These are phyloP conservation scores for Quercus wislizeni DNA, from an alignment of 306 rosid genomes.

Conservation along the genomic window DNA sequence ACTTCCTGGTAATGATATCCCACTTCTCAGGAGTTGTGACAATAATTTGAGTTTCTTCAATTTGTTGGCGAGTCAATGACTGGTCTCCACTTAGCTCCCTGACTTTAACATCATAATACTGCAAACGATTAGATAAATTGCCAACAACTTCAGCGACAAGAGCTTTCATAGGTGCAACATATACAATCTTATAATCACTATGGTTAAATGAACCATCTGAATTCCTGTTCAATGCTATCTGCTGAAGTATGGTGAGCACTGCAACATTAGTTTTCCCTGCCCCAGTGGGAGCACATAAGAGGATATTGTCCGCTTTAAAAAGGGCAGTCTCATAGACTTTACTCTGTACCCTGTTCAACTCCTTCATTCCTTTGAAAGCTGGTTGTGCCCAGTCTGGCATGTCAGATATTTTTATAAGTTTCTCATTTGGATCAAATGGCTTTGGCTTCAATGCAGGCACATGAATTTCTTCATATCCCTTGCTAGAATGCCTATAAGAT, in stretches of 20 bases:
- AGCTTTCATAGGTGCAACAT: slow-evolving; percentile 99
- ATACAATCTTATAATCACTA: slow-evolving; percentile 77
- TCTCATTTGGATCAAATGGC: slow-evolving; percentile 69
- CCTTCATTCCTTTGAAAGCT: slow-evolving; percentile 88
- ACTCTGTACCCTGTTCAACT: slow-evolving; percentile 93
- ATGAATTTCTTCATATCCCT: slow-evolving; percentile 89
- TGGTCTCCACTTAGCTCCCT: slow-evolving; percentile 97
- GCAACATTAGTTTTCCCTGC: slow-evolving; percentile 99
- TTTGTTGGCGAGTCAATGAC: slow-evolving; percentile 82
- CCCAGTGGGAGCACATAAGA: slow-evolving; percentile 96
- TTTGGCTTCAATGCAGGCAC: slow-evolving; percentile 82
- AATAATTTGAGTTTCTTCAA: slow-evolving; percentile 94
- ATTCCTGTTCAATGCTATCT: slow-evolving; percentile 72
- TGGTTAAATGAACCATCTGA: slow-evolving; percentile 81
- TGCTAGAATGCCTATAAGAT: slow-evolving; percentile 64
- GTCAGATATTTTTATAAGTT: slow-evolving; percentile 60
- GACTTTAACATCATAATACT: slow-evolving; percentile 79
- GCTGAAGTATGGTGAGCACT: slow-evolving; percentile 90
- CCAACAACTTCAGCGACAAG: slow-evolving; percentile 99
- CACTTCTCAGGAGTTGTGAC: slow-evolving; percentile 99
- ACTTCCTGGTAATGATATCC: slow-evolving; percentile 95
- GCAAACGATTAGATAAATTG: slow-evolving; percentile 85
- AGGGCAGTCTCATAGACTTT: slow-evolving; percentile 86
- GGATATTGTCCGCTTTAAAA: slow-evolving; percentile 60
- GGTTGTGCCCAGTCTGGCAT: slow-evolving; percentile 97